Evolutionary conservation across 768 basidiomycete genomes (phyloP).

Genomic region (Lactarius vividus): DNA sequence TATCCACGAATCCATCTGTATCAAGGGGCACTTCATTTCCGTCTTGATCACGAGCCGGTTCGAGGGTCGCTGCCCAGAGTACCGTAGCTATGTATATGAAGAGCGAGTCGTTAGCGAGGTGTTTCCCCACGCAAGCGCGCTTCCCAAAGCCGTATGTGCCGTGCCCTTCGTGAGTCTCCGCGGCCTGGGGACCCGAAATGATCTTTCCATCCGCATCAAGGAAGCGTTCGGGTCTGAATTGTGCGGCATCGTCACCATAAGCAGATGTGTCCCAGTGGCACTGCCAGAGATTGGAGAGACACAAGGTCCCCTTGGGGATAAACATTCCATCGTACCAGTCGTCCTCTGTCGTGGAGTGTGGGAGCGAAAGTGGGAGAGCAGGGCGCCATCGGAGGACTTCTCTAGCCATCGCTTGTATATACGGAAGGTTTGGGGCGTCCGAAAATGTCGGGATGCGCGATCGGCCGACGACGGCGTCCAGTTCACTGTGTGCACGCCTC

Average conservation of each 20-base stretch:
- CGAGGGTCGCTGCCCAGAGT: conserved; percentile 27
- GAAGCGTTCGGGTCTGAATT: conserved; percentile 28
- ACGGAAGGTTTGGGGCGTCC: conserved; percentile 21
- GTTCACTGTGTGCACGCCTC: conserved; percentile 20
- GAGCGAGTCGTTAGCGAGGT: conserved; percentile 26
- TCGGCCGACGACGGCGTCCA: conserved; percentile 26
- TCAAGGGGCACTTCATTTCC: conserved; percentile 18
- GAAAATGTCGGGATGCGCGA: conserved; percentile 19
- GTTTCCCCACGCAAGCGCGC: conserved; percentile 28
- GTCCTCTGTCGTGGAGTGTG: conserved; percentile 27
- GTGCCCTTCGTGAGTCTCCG: conserved; percentile 24
- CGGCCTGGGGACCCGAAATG: background rate
- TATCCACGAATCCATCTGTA: conserved; percentile 1
- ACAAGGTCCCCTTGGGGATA: conserved; percentile 39
- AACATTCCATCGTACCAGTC: conserved; percentile 33
- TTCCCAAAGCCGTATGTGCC: conserved; percentile 24
- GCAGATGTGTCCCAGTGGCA: conserved; percentile 10
- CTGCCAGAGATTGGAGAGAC: conserved; percentile 32
- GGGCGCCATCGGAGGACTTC: conserved; percentile 21
- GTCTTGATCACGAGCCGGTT: conserved; percentile 14
- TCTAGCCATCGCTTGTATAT: background rate
- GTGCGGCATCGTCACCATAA: conserved; percentile 25
- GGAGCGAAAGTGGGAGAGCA: background rate
- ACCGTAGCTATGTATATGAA: conserved; percentile 28
- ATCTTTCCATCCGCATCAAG: conserved; percentile 16